Percentiles rank a stretch among this genome's conserved stretches.
These are phyloP conservation scores for Leccinum longicurvipes DNA, from an alignment of 768 basidiomycete species.

Conservation along the genomic window DNA sequence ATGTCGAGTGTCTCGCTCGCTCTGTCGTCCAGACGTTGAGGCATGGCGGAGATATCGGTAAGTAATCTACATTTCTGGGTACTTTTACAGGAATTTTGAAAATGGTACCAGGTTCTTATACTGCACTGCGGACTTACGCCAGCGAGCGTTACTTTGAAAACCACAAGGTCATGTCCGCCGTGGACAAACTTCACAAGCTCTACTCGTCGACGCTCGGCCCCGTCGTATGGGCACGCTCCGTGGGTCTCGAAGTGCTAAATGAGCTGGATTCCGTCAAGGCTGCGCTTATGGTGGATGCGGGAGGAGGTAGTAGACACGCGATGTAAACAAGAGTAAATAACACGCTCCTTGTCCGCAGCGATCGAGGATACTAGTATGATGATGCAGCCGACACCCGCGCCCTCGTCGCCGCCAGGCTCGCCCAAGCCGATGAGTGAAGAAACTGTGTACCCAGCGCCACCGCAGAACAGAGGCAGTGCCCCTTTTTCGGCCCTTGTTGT, in stretches of 20 bases:
- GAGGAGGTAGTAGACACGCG: conserved; percentile 34
- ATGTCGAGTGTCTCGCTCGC: conserved; percentile 69
- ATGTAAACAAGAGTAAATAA: background rate
- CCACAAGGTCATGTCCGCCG: conserved; percentile 77
- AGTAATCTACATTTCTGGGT: conserved; percentile 18
- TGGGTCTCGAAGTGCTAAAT: conserved; percentile 88
- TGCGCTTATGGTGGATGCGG: conserved; percentile 80
- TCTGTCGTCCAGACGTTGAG: conserved; percentile 56
- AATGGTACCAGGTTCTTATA: conserved; percentile 58
- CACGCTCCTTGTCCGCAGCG: too few relatives aligned
- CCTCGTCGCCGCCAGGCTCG: conserved; percentile 54
- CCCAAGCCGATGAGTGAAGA: conserved; percentile 28
- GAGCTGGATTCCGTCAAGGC: conserved; percentile 83
- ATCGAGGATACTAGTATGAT: too few relatives aligned
- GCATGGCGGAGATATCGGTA: conserved; percentile 82
- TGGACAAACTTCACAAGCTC: conserved; percentile 89
- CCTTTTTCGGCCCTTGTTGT: conserved; percentile 66
- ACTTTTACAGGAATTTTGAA: background rate
- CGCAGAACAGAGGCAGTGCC: conserved; percentile 63
- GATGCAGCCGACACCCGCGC: conserved; percentile 69
- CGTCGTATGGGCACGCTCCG: conserved; percentile 82
- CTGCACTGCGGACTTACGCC: conserved; percentile 71
- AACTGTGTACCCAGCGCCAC: conserved; percentile 49
- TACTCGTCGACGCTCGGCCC: conserved; percentile 66
- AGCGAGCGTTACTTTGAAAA: conserved; percentile 82